Percentiles rank a stretch among this genome's conserved stretches.
These are phyloP conservation scores for Pichia membranifaciens DNA, from an alignment of 805 yeast species.

Conservation along the genomic window DNA sequence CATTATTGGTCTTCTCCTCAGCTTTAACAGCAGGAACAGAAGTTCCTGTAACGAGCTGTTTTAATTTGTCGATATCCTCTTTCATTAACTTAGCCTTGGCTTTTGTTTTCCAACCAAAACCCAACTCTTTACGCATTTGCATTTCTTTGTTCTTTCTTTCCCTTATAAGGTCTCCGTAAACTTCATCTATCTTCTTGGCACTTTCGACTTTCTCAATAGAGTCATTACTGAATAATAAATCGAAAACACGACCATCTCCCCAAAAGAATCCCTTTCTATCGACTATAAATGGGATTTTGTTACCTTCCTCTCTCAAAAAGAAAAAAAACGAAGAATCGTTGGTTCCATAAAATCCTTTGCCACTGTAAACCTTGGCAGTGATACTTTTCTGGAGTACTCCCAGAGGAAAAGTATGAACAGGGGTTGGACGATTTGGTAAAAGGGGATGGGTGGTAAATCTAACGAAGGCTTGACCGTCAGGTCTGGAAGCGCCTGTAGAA, in stretches of 20 bases:
- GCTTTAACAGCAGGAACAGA: constrained; percentile 6
- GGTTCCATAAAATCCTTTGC: constrained; percentile 84
- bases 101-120: constrained; percentile 56
- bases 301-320: constrained; percentile 54
- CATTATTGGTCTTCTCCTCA: background rate
- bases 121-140: constrained; percentile 47
- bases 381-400: constrained; percentile 48
- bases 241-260: constrained; percentile 88
- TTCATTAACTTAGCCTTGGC: constrained; percentile 38
- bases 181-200: constrained; percentile 27
- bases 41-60: constrained; percentile 14
- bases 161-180: constrained; percentile 27
- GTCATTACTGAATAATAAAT: constrained; percentile 75
- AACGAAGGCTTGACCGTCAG: constrained; percentile 40
- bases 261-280: constrained; percentile 87
- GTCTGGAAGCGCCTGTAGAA: constrained; percentile 30
- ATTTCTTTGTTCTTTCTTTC: constrained; percentile 56
- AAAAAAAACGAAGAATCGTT: constrained; percentile 72
- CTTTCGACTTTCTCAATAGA: constrained; percentile 69
- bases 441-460: constrained; percentile 70
- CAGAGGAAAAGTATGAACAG: constrained; percentile 64
- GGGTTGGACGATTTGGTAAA: constrained; percentile 71
- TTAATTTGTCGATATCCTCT: constrained; percentile 36
- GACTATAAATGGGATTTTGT: constrained; percentile 61
- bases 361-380: constrained; percentile 71